Evolutionary conservation across 169 alveolate genomes (phyloP).

Genomic region (Plasmodium knowlesi): DNA sequence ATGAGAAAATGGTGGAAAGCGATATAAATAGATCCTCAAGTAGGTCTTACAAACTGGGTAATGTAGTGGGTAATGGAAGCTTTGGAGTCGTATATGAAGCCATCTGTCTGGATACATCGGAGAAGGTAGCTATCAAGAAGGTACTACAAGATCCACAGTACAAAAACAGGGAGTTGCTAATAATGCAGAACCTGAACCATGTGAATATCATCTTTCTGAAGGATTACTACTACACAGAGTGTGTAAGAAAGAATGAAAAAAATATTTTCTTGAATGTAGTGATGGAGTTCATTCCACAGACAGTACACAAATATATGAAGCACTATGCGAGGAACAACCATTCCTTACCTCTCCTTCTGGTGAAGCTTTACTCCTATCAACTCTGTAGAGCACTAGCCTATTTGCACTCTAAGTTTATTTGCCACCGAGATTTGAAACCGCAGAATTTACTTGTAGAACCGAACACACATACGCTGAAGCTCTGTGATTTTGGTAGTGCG

Average conservation of each 20-base stretch:
- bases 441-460: constrained; percentile 97
- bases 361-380: constrained; percentile 95
- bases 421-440: constrained; percentile 99
- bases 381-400: constrained; percentile 95
- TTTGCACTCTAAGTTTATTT: constrained; percentile 94
- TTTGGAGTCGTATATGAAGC: constrained; percentile 98
- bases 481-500: constrained; percentile 99
- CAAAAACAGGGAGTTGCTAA: constrained; percentile 96
- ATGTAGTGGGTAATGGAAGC: constrained; percentile 97
- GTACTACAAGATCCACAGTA: constrained; percentile 96
- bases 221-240: constrained; percentile 91
- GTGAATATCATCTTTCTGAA: constrained; percentile 93
- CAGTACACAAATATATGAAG: constrained; percentile 93
- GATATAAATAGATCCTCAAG: constrained; percentile 53
- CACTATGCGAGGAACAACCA: constrained; percentile 90
- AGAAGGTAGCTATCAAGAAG: constrained; percentile 97
- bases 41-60: constrained; percentile 85
- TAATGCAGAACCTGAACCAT: constrained; percentile 94
- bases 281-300: constrained; percentile 98
- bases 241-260: constrained; percentile 73
- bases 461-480: constrained; percentile 91
- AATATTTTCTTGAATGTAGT: constrained; percentile 94
- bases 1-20: neutral
- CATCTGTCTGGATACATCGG: constrained; percentile 93
- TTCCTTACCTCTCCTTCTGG: constrained; percentile 92